Conservation (phyloP, 1,284 basidiomycete species). For the Apiotrichum laibachii region DNA sequence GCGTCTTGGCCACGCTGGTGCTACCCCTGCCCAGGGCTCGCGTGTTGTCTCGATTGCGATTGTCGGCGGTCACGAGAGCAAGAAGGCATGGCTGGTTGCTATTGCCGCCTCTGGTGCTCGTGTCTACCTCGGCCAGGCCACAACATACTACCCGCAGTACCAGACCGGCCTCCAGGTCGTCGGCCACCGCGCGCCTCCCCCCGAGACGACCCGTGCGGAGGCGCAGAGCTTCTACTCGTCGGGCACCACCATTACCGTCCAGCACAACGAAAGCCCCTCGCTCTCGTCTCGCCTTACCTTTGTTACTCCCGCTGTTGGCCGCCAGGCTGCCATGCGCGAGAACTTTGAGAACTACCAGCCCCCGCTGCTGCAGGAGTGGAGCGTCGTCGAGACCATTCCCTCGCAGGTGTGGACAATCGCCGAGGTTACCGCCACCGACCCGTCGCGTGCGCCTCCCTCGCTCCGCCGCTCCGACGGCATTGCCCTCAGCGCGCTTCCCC, state of each 20-base stretch:
- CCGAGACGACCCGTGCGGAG: slow-evolving; percentile 17
- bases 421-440: slow-evolving; percentile 45
- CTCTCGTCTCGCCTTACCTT: slow-evolving; percentile 30
- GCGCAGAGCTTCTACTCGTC: slow-evolving; percentile 42
- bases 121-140: slow-evolving; percentile 15
- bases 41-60: slow-evolving; percentile 47
- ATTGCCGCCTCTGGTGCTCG: slow-evolving; percentile 62
- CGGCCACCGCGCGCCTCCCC: slow-evolving; percentile 34
- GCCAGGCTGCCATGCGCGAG: slow-evolving; percentile 38
- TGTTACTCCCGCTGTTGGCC: slow-evolving; percentile 33
- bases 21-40: slow-evolving; percentile 12
- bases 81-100: slow-evolving; percentile 68
- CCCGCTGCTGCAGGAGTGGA: slow-evolving; percentile 36
- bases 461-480: slow-evolving; percentile 26
- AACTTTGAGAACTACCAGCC: slow-evolving; percentile 35
- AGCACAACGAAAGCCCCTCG: slow-evolving; percentile 26
- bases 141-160: slow-evolving; percentile 1
- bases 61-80: slow-evolving; percentile 48
- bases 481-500: slow-evolving; percentile 33
- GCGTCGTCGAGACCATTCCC: slow-evolving; percentile 58
- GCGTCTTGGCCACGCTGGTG: slow-evolving; percentile 18
- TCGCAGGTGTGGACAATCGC: slow-evolving; percentile 80
- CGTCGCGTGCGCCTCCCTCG: slow-evolving; percentile 18
- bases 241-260: slow-evolving; percentile 38
- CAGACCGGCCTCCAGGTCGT: slow-evolving; percentile 12